phyloP scores from a whole-genome alignment of 1,139 yeast genomes.

The Taphrina flavorubra region DNA sequence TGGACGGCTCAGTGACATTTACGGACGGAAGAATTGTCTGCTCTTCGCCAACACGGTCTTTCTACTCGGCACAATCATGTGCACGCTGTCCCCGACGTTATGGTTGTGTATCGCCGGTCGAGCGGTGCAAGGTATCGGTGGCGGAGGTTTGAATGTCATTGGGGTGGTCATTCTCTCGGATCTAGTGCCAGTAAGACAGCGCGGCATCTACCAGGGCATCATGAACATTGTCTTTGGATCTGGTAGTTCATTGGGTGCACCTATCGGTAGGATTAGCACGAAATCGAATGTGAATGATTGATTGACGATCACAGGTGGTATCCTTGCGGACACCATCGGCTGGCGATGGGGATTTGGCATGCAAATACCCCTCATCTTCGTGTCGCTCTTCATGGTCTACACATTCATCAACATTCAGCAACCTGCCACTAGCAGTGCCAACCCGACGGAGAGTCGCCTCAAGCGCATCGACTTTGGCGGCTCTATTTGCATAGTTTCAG shows the following conservation, averaged over 20 bases:
- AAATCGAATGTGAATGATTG: not conserved
- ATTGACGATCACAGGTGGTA: slow-evolving; percentile 53
- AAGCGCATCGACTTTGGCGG: slow-evolving; percentile 75
- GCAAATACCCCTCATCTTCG: slow-evolving; percentile 69
- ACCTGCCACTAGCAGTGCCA: slow-evolving; percentile 40
- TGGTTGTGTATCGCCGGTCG: slow-evolving; percentile 57
- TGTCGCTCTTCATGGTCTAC: slow-evolving; percentile 54
- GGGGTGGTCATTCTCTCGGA: slow-evolving; percentile 60
- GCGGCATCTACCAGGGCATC: slow-evolving; percentile 60
- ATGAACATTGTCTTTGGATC: slow-evolving; percentile 65
- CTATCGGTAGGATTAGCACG: slow-evolving; percentile 56
- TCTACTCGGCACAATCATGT: slow-evolving; percentile 56
- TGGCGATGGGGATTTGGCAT: slow-evolving; percentile 74
- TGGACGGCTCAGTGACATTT: slow-evolving; percentile 61
- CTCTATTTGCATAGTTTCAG: slow-evolving; percentile 55
- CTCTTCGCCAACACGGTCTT: slow-evolving; percentile 58
- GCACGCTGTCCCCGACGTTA: slow-evolving; percentile 55
- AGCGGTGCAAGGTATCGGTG: slow-evolving; percentile 61
- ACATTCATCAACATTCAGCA: slow-evolving; percentile 40
- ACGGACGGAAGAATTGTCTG: slow-evolving; percentile 59
- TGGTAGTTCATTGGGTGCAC: slow-evolving; percentile 75
- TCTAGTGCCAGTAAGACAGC: slow-evolving; percentile 57
- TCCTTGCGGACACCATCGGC: slow-evolving; percentile 71
- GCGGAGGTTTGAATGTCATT: slow-evolving; percentile 59
- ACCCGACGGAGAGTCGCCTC: slow-evolving; percentile 45